Conservation (phyloP, 208 protist genomes). For the Leishmania mexicana region DNA sequence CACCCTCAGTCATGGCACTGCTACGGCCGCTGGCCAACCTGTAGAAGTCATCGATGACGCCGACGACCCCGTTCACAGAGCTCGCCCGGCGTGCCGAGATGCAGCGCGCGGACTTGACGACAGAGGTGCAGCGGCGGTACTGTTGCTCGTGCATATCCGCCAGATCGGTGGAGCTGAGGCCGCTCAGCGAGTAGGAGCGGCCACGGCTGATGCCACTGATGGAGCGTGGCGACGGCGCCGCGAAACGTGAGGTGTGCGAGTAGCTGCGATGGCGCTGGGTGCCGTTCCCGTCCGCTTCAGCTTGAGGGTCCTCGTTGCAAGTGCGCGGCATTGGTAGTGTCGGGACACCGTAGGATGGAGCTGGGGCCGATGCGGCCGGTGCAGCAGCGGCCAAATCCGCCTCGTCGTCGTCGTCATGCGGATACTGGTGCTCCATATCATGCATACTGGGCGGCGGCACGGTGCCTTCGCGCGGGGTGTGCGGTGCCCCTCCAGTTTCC, state of each 20-base stretch:
- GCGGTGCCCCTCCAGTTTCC: neutral
- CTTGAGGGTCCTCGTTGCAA: neutral
- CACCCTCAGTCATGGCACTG: conserved; percentile 44
- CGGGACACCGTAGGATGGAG: neutral
- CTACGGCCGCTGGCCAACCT: conserved; percentile 8
- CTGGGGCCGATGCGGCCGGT: conserved; percentile 5
- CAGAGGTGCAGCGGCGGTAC: conserved; percentile 39
- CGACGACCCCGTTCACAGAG: conserved; percentile 30
- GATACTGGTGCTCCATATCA: neutral
- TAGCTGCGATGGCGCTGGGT: neutral
- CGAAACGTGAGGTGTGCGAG: conserved; percentile 11
- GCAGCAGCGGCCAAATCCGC: conserved; percentile 7
- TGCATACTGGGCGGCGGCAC: conserved; percentile 16
- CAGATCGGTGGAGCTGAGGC: conserved; percentile 14
- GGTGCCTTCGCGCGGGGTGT: conserved; percentile 12
- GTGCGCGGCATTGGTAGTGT: conserved; percentile 14
- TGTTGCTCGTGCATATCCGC: conserved; percentile 16
- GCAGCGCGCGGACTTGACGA: conserved; percentile 44
- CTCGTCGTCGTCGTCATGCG: conserved; percentile 9
- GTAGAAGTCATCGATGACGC: conserved; percentile 16
- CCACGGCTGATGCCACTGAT: conserved; percentile 26
- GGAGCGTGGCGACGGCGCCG: conserved; percentile 13
- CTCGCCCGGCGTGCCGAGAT: conserved; percentile 39
- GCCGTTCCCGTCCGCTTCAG: neutral
- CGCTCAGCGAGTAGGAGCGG: conserved; percentile 11